Percentiles rank a stretch among this genome's conserved stretches.
These are phyloP conservation scores for Penicillium diatomitis DNA, from an alignment of 495 filamentous ascomycete species.

Conservation along the genomic window DNA sequence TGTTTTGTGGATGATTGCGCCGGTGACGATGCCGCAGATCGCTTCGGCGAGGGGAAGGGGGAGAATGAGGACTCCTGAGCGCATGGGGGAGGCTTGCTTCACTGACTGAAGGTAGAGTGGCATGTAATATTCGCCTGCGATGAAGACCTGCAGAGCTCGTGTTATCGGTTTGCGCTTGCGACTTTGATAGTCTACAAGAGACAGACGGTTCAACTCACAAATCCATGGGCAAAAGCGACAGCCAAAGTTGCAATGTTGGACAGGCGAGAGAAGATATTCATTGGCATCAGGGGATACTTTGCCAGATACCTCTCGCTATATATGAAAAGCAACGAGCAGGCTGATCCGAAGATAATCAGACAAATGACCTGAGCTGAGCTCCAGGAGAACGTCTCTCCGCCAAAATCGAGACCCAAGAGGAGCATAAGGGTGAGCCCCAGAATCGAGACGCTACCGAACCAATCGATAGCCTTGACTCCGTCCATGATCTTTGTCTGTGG, in stretches of 20 bases:
- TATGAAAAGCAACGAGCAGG: slow-evolving; percentile 55
- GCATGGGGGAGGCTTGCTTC: slow-evolving; percentile 38
- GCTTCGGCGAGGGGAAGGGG: slow-evolving; percentile 45
- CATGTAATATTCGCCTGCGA: slow-evolving; percentile 48
- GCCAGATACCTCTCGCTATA: slow-evolving; percentile 63
- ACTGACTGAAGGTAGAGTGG: slow-evolving; percentile 51
- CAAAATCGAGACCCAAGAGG: slow-evolving; percentile 66
- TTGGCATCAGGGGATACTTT: slow-evolving; percentile 67
- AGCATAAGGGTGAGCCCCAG: slow-evolving; percentile 68
- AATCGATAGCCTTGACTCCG: slow-evolving; percentile 71
- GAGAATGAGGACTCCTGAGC: slow-evolving; percentile 43
- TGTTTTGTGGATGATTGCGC: slow-evolving; percentile 48
- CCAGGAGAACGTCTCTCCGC: slow-evolving; percentile 67
- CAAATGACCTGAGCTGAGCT: slow-evolving; percentile 64
- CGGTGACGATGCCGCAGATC: slow-evolving; percentile 36
- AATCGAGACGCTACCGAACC: slow-evolving; percentile 60
- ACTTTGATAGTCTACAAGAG: background rate
- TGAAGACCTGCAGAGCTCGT: slow-evolving; percentile 30
- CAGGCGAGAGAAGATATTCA: slow-evolving; percentile 50
- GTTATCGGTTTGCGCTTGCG: background rate
- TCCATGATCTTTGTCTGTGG: slow-evolving; percentile 45
- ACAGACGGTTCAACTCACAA: slow-evolving; percentile 26
- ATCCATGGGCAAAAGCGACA: slow-evolving; percentile 45
- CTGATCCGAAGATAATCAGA: slow-evolving; percentile 61
- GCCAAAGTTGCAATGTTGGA: slow-evolving; percentile 51